Evolutionary conservation across 2,329 filamentous ascomycete species (phyloP), one percentile per base, ranked within the genome.

Genomic region (Trichocomaceae sp.): DNA sequence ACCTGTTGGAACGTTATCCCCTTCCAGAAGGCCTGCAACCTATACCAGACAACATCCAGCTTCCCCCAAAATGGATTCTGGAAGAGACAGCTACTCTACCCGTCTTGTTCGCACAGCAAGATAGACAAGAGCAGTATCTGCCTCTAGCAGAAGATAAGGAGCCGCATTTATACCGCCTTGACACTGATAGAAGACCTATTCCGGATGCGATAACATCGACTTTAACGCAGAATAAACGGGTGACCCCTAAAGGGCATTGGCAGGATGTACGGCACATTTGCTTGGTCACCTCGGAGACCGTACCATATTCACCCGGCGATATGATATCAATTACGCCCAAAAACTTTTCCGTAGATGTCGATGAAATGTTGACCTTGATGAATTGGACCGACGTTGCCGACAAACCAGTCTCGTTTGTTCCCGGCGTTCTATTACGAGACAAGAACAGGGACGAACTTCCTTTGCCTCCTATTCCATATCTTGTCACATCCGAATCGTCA

Each of bases 241-340:
- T 95, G 5, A 99, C 93, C 0, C 84, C 91, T 0, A 48, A 69
- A 1, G 75, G 76, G 1, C 93, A 99, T 72, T 96, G 90, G 85
- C 93, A 99, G 74, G 93, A 99, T 73, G 92, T 97, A 45, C 87
- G 93, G 0, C 82, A 88, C 51, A 72, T 96, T n/a, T 79, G 77
- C 1, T 76, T 97, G 13, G 77, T 67, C 10, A 71, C 76, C 12
- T 62, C 71, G 2, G 66, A 64, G 46, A 60, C 65, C 2, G 69
- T 73, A 67, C 74, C 69, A 46, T 86, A 85, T 63, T 67, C 66
- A 0, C 90, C 93, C 0, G 91, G 92, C 5, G 88, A 95, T 62
- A 86, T 88, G 22, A 75, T 95, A 6, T 84, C 85, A 5, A 81
- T 99, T 17, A 90, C 86, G 57, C 92, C 93, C 4, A 92, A 92